A percentile compares a stretch with the other conserved stretches of the same genome.
Evolutionary conservation across 176 grass and related monocot genomes (phyloP).

Genomic region (Oryza longistaminata): DNA sequence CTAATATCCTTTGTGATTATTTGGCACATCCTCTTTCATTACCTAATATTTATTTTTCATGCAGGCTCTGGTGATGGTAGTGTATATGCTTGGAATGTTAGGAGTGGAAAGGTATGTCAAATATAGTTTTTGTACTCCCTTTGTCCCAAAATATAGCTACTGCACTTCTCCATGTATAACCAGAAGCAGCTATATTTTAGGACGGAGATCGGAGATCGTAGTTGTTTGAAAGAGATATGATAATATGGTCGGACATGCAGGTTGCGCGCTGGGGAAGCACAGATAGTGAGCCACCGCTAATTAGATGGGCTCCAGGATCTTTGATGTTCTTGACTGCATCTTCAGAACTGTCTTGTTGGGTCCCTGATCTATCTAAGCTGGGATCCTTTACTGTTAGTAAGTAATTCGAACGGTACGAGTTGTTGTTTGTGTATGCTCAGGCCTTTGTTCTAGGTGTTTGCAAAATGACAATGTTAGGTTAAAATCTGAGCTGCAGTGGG

Average conservation of each 20-base stretch:
- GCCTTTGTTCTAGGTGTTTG: background rate
- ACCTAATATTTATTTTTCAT: conserved; percentile 8
- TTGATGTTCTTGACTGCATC: conserved; percentile 89
- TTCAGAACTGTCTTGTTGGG: conserved; percentile 94
- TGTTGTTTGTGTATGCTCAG: background rate
- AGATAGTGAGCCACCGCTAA: conserved; percentile 82
- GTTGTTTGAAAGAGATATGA: background rate
- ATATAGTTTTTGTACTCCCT: background rate
- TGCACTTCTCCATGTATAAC: too few relatives aligned
- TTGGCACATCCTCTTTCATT: conserved; percentile 21
- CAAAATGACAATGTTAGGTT: background rate
- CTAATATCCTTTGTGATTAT: background rate
- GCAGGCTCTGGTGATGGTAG: conserved; percentile 96
- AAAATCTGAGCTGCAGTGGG: background rate
- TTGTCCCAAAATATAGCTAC: too few relatives aligned
- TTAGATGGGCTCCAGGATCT: conserved; percentile 87
- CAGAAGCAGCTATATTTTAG: too few relatives aligned
- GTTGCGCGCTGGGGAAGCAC: conserved; percentile 95
- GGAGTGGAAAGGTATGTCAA: conserved; percentile 69
- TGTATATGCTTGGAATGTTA: conserved; percentile 93
- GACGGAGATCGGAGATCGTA: too few relatives aligned
- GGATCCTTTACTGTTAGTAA: conserved; percentile 59
- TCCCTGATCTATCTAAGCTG: conserved; percentile 90
- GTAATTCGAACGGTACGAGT: conserved; percentile 25
- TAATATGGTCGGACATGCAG: conserved; percentile 34